These are phyloP conservation scores for Dictyostelium purpureum DNA, from an alignment of 78 protist species.

Conservation along the genomic window DNA sequence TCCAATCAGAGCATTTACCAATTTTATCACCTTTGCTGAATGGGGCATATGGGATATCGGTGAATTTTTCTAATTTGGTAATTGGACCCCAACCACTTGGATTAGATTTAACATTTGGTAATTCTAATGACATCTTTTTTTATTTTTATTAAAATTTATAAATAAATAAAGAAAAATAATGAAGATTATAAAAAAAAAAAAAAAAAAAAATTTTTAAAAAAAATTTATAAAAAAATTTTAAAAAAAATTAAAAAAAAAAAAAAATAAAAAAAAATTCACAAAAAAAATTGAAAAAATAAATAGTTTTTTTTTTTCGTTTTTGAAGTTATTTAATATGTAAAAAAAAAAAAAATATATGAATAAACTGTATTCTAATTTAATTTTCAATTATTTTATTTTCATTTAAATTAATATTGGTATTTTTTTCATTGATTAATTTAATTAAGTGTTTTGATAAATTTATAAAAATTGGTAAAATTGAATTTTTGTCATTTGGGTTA, in stretches of 20 bases:
- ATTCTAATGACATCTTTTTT: conserved; percentile 26
- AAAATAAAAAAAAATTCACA: not conserved
- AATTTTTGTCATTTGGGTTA: not conserved
- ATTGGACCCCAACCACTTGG: conserved; percentile 76
- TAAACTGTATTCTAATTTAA: too few relatives aligned
- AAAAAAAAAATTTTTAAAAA: not conserved
- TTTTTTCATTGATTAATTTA: not conserved
- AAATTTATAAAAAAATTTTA: too few relatives aligned
- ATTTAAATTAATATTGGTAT: too few relatives aligned
- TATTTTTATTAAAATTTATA: not conserved
- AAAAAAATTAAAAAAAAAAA: not conserved
- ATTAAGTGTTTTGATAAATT: not conserved
- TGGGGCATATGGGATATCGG: conserved; percentile 77
- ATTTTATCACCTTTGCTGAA: conserved; percentile 69
- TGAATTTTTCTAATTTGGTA: conserved; percentile 39
- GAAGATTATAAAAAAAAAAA: not conserved
- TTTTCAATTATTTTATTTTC: too few relatives aligned
- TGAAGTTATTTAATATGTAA: not conserved
- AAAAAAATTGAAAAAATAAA: not conserved
- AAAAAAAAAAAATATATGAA: not conserved
- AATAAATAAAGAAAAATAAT: not conserved
- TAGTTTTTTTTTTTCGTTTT: not conserved
- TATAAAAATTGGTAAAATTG: not conserved
- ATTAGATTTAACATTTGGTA: conserved; percentile 21
- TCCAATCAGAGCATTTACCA: conserved; percentile 79